Evolutionary conservation across 2,329 filamentous ascomycete genomes (phyloP).

Genomic region (Cordyceps militaris): DNA sequence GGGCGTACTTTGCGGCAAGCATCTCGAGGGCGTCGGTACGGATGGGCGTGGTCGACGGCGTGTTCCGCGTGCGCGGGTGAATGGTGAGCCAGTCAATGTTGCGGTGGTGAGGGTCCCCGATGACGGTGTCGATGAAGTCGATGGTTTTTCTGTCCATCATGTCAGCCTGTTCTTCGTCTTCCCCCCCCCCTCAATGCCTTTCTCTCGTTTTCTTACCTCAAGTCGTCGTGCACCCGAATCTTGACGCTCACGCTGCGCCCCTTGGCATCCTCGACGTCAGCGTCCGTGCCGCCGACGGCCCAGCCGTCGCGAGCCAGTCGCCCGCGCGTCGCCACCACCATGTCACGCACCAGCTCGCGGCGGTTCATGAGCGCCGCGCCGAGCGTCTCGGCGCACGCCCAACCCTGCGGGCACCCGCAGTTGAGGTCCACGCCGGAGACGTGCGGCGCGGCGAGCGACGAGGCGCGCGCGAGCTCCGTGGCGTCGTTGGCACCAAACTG

Average conservation of each 20-base stretch:
- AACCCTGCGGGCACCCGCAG: constrained; percentile 66
- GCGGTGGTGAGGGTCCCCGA: constrained; percentile 43
- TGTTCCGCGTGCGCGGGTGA: constrained; percentile 57
- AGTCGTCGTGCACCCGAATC: constrained; percentile 60
- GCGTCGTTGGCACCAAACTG: constrained; percentile 61
- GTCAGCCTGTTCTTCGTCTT: neutral
- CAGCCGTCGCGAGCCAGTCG: constrained; percentile 47
- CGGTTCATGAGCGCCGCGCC: constrained; percentile 63
- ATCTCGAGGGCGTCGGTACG: constrained; percentile 53
- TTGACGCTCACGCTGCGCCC: constrained; percentile 61
- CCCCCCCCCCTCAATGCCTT: no score
- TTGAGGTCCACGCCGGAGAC: constrained; percentile 62
- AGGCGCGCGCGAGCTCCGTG: constrained; percentile 54
- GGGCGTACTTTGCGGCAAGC: constrained; percentile 44
- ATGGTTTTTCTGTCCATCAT: constrained; percentile 39
- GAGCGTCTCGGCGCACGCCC: constrained; percentile 61
- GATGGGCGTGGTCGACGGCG: constrained; percentile 55
- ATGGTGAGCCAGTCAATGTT: constrained; percentile 64
- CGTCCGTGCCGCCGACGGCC: constrained; percentile 37
- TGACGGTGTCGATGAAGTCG: constrained; percentile 56
- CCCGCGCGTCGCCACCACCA: constrained; percentile 51
- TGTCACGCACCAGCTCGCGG: constrained; percentile 57
- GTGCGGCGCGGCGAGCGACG: constrained; percentile 53
- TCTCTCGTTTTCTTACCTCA: no score
- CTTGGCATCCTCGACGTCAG: constrained; percentile 34